Conservation (phyloP, 1,139 yeast species). For the Yamadazyma pseudoaaseri region DNA sequence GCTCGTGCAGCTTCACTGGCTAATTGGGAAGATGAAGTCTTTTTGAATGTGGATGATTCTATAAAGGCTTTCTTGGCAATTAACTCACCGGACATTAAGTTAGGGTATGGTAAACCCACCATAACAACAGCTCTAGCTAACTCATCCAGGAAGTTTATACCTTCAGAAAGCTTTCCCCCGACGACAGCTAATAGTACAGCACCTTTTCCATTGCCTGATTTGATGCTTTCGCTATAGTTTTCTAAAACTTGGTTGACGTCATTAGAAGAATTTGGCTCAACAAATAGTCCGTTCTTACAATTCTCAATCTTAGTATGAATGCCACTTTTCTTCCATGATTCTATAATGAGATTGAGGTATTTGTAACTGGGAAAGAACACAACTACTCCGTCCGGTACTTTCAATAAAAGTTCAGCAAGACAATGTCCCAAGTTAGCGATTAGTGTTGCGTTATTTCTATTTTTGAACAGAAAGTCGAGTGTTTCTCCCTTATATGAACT, state of each 20-base stretch:
- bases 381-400: slow-evolving; percentile 74
- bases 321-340: slow-evolving; percentile 47
- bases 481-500: slow-evolving; percentile 18
- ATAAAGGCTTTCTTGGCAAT: slow-evolving; percentile 70
- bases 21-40: slow-evolving; percentile 39
- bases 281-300: slow-evolving; percentile 44
- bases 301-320: slow-evolving; percentile 31
- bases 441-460: slow-evolving; percentile 49
- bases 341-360: slow-evolving; percentile 53
- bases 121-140: slow-evolving; percentile 85
- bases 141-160: slow-evolving; percentile 85
- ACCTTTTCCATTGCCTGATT: slow-evolving; percentile 38
- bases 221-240: slow-evolving; percentile 43
- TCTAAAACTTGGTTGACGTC: slow-evolving; percentile 46
- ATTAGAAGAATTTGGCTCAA: slow-evolving; percentile 51
- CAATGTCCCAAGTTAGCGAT: slow-evolving; percentile 54
- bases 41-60: slow-evolving; percentile 40
- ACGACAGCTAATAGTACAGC: slow-evolving; percentile 82
- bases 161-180: slow-evolving; percentile 93
- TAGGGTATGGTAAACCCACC: slow-evolving; percentile 91
- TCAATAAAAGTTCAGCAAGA: slow-evolving; percentile 38
- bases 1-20: slow-evolving; percentile 52
- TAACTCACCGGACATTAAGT: slow-evolving; percentile 78
- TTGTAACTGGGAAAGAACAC: slow-evolving; percentile 84
- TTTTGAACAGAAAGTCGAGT: slow-evolving; percentile 71